Base-by-base conservation (phyloP, 1,284 basidiomycete species). In the Afroboletus lepidellus region DNA sequence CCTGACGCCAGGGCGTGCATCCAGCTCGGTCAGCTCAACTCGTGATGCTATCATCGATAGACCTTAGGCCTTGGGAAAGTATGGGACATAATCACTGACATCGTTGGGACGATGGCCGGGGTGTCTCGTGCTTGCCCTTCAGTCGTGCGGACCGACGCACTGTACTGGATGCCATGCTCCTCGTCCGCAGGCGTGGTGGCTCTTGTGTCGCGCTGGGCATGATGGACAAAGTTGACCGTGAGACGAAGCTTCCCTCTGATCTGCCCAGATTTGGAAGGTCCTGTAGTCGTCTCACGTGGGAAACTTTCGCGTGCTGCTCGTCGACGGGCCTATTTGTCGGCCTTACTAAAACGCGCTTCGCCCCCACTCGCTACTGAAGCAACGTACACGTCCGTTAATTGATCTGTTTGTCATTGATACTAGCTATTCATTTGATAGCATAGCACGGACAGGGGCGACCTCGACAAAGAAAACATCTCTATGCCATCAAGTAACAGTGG, bases 261-360 rank as follows among this genome's bases (percentile, higher is more conserved):
- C 39, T 9, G 44, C 23, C 65, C 60, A 12, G 1, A 56, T 70
- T 70, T 65, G 62, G 64, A 69, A 66, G 60, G 69, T 70, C 15
- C 60, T 63, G 69, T 70, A 46, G 43, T 61, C 47, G 51, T 32
- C 39, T 27, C 8, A 24, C 58, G 63, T 67, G 63, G 60, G 64
- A 66, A 58, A 29, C 7, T 11, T 29, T 38, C 25, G 5, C 34
- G 21, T 20, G 29, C 34, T 45, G 34, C 18, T 9, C 11, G 25
- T 29, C 8, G 21, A n/a, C 21, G 27, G 25, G 25, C 25, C 5
- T 9, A n/a, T n/a, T n/a, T n/a, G n/a, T n/a, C n/a, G n/a, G n/a
- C n/a, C n/a, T n/a, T n/a, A n/a, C n/a, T n/a, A 30, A 30, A 30
- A 30, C 11, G 12, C 29, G n/a, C n/a, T n/a, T n/a, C n/a, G n/a